phyloP scores from a whole-genome alignment of 2,329 filamentous ascomycete genomes.

The Exophiala sp. region DNA sequence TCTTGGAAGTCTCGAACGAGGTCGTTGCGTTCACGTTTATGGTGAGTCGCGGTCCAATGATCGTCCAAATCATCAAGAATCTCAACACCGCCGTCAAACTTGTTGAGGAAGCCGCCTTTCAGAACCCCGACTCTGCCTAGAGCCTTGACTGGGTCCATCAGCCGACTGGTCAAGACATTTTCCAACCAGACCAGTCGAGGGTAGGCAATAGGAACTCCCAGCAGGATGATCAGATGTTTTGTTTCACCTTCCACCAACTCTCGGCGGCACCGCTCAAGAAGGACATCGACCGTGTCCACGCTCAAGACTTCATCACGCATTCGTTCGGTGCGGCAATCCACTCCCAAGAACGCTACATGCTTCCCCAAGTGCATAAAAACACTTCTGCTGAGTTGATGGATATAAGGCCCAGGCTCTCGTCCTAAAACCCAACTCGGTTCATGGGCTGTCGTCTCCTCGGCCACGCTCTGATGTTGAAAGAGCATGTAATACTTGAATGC shows the following conservation, averaged over 20 bases:
- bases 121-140: conserved; percentile 75
- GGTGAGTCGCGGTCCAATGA: conserved; percentile 93
- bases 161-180: conserved; percentile 68
- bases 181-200: conserved; percentile 64
- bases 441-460: conserved; percentile 69
- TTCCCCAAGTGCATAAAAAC: conserved; percentile 78
- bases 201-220: conserved; percentile 79
- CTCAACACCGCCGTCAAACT: conserved; percentile 85
- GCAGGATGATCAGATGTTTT: conserved; percentile 65
- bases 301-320: conserved; percentile 74
- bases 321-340: conserved; percentile 88
- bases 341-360: conserved; percentile 71
- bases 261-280: conserved; percentile 77
- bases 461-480: conserved; percentile 90
- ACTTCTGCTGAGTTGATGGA: conserved; percentile 76
- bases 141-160: conserved; percentile 85
- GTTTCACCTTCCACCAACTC: conserved; percentile 80
- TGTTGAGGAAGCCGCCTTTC: conserved; percentile 68
- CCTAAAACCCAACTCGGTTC: conserved; percentile 93
- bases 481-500: conserved; percentile 99
- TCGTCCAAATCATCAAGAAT: conserved; percentile 89
- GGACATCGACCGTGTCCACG: conserved; percentile 73
- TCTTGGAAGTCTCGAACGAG: conserved; percentile 89
- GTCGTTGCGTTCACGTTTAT: conserved; percentile 82
- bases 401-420: conserved; percentile 75